Evolutionary conservation across 805 yeast genomes (phyloP), one percentile per base, ranked within the genome.

Genomic region (Cyberlindnera americana): DNA sequence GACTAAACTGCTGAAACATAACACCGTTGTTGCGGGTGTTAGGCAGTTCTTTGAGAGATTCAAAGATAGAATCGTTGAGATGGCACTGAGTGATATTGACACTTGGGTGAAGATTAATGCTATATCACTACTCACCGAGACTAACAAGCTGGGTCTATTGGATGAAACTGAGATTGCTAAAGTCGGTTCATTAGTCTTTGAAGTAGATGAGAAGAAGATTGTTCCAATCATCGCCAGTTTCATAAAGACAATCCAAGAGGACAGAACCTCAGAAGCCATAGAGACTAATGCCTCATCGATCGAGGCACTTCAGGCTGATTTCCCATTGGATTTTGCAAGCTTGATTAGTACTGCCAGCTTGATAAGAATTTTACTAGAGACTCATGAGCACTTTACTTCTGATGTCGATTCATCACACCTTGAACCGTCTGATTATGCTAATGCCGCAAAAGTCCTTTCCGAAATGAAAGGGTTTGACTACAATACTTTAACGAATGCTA

Each of bases 21-120:
- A 64, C 18, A 57, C 61, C 18, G 64, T 75, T 38, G 71, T 73
- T n/a, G 65, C 81, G 1, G 87, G 89, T 0, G 70, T 89, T 28
- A 71, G 87, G 40, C 90, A 81, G 52, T 89, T 89, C 58, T 78
- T 91, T 3, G 87, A 83, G 43, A 71, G 88, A 45, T 84, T 83
- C 60, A 78, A 80, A 48, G 60, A 62, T 5, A 79, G 87, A 52
- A 59, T 88, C 23, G 63, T 85, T 17, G 82, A 80, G 37, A 83
- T 87, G 53, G 77, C 78, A 1, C 52, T 68, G 17, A 62, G 64
- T 39, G 88, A 81, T 50, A 60, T 70, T 4, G 89, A 81, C 48
- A 46, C 62, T 12, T 67, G 67, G 28, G 85, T 83, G 2, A 73
- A 80, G 50, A 53, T 67, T 5, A 58, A 69, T 37, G 68, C 84